Evolutionary conservation across 2,329 filamentous ascomycete species (phyloP), one percentile per base, ranked within the genome.

Genomic region (Fusarium sulawesiense): DNA sequence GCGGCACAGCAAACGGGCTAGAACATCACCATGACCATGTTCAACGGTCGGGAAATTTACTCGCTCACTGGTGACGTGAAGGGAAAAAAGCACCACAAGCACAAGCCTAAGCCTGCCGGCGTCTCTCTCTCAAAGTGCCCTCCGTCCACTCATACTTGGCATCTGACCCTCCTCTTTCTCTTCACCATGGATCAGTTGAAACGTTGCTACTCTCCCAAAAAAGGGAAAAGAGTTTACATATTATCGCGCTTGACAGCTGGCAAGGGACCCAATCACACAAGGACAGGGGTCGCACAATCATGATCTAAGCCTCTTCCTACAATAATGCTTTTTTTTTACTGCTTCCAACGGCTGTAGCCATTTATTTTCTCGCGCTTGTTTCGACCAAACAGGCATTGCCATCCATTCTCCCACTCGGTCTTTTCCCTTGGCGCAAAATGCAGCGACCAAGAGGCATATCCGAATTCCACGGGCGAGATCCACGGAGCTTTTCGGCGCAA

Each of bases 181-280:
- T 42, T 42, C n/a, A 34, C 32, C 32, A 34, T 34, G 32, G 32
- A 7, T 21, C 41, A 44, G 32, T 64, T 68, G 63, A 71, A 71
- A 71, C 56, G 63, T 66, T 70, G 66, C 66, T 6, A 37, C 18
- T n/a, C 18, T 37, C 34, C 34, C 34, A n/a, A 37, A n/a, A 37
- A 37, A n/a, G 34, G 18, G 34, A 37, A 37, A 37, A 37, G 34
- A 37, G 34, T 37, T 37, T n/a, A 30, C 29, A 7, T 32, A 56
- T 34, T n/a, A 51, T 54, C 66, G 64, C 66, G 64, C 67, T 70
- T 70, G 62, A 58, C 56, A 57, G 50, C 46, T 46, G 21, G 14
- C 29, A 23, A 32, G 18, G n/a, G 25, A 54, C 20, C 65, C 66
- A 69, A 66, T 66, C 34, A 56, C 12, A 53, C 12, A 67, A 41